phyloP scores from a whole-genome alignment of 2,329 filamentous ascomycete genomes.

The Didymella sp. region DNA sequence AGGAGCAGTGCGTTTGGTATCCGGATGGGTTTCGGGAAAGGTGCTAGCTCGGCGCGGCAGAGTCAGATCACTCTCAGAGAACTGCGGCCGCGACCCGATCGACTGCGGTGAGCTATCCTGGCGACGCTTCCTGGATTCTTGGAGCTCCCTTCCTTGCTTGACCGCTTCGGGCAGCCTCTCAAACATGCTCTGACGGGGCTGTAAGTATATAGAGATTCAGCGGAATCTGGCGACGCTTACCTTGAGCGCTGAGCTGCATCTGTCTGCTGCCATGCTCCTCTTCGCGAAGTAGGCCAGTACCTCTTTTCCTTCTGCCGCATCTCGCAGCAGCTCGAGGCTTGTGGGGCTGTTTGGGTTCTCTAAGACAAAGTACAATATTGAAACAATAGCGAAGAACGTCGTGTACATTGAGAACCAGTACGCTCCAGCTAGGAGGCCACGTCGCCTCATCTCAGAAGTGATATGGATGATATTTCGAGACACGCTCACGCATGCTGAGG shows the following conservation, averaged over 20 bases:
- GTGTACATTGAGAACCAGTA: constrained; percentile 90
- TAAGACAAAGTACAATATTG: constrained; percentile 78
- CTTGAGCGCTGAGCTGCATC: constrained; percentile 78
- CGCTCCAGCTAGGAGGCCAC: constrained; percentile 76
- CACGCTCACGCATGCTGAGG: constrained; percentile 69
- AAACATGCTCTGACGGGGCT: constrained; percentile 70
- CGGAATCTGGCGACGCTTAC: constrained; percentile 61
- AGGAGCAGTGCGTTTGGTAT: constrained; percentile 36
- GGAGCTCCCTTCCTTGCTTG: constrained; percentile 52
- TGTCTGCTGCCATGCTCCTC: constrained; percentile 86
- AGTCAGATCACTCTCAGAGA: constrained; percentile 31
- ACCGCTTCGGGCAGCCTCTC: constrained; percentile 79
- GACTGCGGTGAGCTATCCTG: constrained; percentile 48
- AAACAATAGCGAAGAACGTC: constrained; percentile 81
- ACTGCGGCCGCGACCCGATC: constrained; percentile 33
- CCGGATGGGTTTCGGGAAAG: constrained; percentile 45
- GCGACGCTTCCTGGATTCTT: constrained; percentile 47
- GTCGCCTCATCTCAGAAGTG: constrained; percentile 76
- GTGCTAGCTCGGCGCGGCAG: constrained; percentile 44
- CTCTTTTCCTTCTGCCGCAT: constrained; percentile 84
- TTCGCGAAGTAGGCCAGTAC: constrained; percentile 80
- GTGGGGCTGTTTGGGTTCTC: constrained; percentile 80
- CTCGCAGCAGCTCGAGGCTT: constrained; percentile 79
- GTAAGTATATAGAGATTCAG: constrained; percentile 28
- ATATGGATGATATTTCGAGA: constrained; percentile 81